Evolutionary conservation across 805 yeast genomes (phyloP).

Genomic region (Monosporozyma aerobia): DNA sequence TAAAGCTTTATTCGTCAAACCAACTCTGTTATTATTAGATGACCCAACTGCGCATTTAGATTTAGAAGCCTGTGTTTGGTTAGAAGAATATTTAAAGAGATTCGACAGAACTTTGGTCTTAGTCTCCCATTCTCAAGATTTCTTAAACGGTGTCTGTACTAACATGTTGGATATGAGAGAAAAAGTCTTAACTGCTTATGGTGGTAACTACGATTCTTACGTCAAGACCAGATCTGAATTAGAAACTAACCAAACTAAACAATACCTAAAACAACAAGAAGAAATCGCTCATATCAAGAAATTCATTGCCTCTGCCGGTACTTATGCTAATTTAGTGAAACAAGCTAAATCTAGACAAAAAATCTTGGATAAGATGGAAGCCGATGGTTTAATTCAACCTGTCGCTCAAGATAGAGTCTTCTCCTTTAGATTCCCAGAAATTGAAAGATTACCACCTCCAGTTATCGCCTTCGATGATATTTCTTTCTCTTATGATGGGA

Average conservation of each 20-base stretch:
- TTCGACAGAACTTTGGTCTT: slow-evolving; percentile 89
- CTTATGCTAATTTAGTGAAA: slow-evolving; percentile 95
- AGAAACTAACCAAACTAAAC: slow-evolving; percentile 97
- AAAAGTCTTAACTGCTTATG: slow-evolving; percentile 64
- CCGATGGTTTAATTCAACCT: slow-evolving; percentile 91
- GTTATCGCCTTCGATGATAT: slow-evolving; percentile 94
- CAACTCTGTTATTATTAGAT: slow-evolving; percentile 86
- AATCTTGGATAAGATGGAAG: slow-evolving; percentile 99
- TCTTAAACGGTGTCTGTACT: slow-evolving; percentile 96
- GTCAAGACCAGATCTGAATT: slow-evolving; percentile 86
- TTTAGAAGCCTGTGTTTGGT: slow-evolving; percentile 99
- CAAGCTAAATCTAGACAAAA: slow-evolving; percentile 99
- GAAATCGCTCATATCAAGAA: slow-evolving; percentile 97
- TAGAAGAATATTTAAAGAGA: slow-evolving; percentile 92
- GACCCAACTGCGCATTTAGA: slow-evolving; percentile 99
- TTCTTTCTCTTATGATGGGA: slow-evolving; percentile 82
- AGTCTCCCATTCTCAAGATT: slow-evolving; percentile 98
- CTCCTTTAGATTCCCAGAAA: slow-evolving; percentile 87
- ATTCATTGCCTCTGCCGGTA: slow-evolving; percentile 99
- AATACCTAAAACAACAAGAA: slow-evolving; percentile 94
- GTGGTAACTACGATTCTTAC: slow-evolving; percentile 98
- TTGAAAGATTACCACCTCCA: slow-evolving; percentile 97
- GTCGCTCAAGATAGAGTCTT: slow-evolving; percentile 91
- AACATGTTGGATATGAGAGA: slow-evolving; percentile 97
- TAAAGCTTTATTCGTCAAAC: slow-evolving; percentile 95